Evolutionary conservation across 805 yeast genomes (phyloP).

Genomic region (Torulaspora franciscae): DNA sequence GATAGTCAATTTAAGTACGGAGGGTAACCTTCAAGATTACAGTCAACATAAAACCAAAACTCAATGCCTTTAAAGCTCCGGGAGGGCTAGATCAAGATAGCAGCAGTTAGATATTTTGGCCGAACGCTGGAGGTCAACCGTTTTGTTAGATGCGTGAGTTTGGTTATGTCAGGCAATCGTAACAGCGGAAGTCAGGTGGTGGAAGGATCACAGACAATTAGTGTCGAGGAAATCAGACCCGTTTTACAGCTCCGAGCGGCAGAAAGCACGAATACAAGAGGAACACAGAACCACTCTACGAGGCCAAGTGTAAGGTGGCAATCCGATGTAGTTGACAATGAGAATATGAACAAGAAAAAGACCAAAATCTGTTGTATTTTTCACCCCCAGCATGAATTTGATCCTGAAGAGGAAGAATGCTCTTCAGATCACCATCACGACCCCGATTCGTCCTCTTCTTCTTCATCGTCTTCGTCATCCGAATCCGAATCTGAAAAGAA

Average conservation of each 20-base stretch:
- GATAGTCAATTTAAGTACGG: not conserved
- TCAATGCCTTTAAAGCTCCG: not conserved
- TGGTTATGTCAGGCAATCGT: not conserved
- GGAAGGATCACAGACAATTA: conserved; percentile 23
- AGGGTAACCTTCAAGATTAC: not conserved
- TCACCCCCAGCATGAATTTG: conserved; percentile 66
- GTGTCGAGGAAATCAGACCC: conserved; percentile 20
- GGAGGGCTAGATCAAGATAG: too few relatives aligned
- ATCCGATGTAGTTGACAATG: conserved; percentile 85
- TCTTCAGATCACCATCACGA: conserved; percentile 23
- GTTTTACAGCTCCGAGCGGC: conserved; percentile 28
- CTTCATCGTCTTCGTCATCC: conserved; percentile 35
- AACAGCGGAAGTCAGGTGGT: conserved; percentile 5
- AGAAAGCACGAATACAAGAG: conserved; percentile 5
- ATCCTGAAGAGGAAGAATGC: conserved; percentile 44
- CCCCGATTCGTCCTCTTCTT: conserved; percentile 18
- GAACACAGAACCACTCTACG: conserved; percentile 5
- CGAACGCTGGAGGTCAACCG: not conserved
- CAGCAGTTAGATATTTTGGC: too few relatives aligned
- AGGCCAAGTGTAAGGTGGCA: conserved; percentile 72
- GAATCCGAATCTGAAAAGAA: conserved; percentile 41
- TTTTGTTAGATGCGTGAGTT: not conserved
- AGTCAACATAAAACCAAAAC: too few relatives aligned
- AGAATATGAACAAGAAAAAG: conserved; percentile 80
- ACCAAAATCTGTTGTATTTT: conserved; percentile 86